Evolutionary conservation across 345 rosid species (phyloP), one percentile per base, ranked within the genome.

Genomic region (Brassica nigra): DNA sequence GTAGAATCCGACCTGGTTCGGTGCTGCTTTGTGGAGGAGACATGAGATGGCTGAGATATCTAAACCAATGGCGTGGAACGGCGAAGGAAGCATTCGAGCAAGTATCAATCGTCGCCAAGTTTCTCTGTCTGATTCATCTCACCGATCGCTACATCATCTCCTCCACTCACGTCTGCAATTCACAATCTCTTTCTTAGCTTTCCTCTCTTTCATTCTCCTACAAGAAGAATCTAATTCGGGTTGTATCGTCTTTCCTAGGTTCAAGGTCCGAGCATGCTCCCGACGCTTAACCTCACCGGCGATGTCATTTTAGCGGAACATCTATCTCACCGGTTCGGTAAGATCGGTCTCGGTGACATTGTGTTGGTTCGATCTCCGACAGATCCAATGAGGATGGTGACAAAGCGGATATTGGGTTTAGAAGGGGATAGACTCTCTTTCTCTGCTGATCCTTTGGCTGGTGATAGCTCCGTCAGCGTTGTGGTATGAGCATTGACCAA

Each of bases 251-350:
- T 63, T 42, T 81, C 76, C 18, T 87, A 91, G 97, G 94, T 88
- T 52, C 86, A 82, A 49, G 97, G 94, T 3, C 89, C 91, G 3
- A 92, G 97, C 77, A 92, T 92, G 97, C 88, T 92, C 55, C 97
- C 97, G 23, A 90, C 97, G 33, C 84, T 92, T 78, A 90, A 90
- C 75, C 80, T 86, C 5, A 77, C 87, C 1, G 97, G 97, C 2
- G 97, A 92, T 79, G 90, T 92, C 15, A 68, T 92, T 23, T 61
- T 90, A 8, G 83, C 89, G 3, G 97, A 92, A 64, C 86, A 83
- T 81, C 39, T 89, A 55, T 90, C 98, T 2, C 96, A 87, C 73
- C 83, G 92, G 49, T 42, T 90, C 16, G 91, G 91, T 52, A 85
- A 82, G 78, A 76, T 92, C 34, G 83, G 88, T 3, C 79, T 86